Percentiles rank a stretch among this genome's conserved stretches.
Evolutionary conservation across 257 asterid species (phyloP).

Genomic region (Lantana camara): DNA sequence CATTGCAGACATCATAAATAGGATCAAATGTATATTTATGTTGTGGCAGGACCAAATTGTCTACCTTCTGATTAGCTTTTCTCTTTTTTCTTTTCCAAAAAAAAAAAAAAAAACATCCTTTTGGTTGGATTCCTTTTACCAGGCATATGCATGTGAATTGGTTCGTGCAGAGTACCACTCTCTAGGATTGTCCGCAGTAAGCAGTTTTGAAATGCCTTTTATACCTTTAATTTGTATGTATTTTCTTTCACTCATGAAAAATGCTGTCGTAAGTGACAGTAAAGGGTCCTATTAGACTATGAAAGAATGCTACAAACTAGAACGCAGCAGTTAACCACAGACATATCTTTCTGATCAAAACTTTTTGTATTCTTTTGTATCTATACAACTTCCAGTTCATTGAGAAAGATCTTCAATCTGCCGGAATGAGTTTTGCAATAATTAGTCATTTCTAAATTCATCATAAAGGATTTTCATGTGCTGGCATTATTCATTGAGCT

Average conservation of each 20-base stretch:
- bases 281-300: too few species aligned
- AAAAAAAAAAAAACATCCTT: too few species aligned
- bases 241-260: too few species aligned
- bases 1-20: neutral
- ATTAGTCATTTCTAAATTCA: neutral
- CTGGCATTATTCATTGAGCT: neutral
- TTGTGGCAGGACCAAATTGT: neutral
- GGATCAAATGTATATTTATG: neutral
- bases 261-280: too few species aligned
- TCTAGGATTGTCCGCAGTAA: slow-evolving; percentile 70
- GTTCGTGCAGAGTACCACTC: slow-evolving; percentile 81
- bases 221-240: neutral
- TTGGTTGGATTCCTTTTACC: slow-evolving; percentile 21
- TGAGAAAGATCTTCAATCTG: too few species aligned
- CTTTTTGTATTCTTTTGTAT: too few species aligned
- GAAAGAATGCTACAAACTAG: too few species aligned
- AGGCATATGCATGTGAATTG: slow-evolving; percentile 87
- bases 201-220: slow-evolving; percentile 26
- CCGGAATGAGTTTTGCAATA: too few species aligned
- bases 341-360: too few species aligned
- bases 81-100: neutral
- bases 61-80: neutral
- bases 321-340: too few species aligned
- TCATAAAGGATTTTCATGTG: slow-evolving; percentile 2
- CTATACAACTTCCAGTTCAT: too few species aligned